phyloP scores from a whole-genome alignment of 305 asterid species.

The Rubia tinctorum region DNA sequence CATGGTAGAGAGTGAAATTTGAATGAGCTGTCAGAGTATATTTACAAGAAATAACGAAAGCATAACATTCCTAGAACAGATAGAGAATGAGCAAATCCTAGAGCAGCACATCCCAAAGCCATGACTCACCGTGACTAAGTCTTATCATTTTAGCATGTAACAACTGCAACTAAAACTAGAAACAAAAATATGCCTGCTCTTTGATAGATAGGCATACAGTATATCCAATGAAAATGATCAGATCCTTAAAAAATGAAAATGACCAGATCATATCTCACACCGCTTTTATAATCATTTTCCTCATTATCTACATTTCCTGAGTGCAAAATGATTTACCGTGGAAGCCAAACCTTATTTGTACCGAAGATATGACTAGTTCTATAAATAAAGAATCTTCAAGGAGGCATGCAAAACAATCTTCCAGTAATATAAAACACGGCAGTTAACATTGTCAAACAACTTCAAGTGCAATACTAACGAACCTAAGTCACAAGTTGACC shows the following conservation, averaged over 20 bases:
- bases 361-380: background rate
- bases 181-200: background rate
- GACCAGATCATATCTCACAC: background rate
- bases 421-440: constrained; percentile 9
- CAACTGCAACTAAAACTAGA: background rate
- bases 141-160: background rate
- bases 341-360: background rate
- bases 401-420: constrained; percentile 8
- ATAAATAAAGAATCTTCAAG: background rate
- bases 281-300: background rate
- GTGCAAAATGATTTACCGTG: background rate
- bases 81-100: background rate
- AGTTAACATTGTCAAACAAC: constrained; percentile 10
- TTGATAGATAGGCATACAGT: background rate
- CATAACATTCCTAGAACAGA: background rate
- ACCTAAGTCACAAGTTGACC: constrained; percentile 44
- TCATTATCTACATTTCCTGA: background rate
- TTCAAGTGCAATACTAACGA: constrained; percentile 22
- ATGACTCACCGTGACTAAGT: background rate
- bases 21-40: constrained; percentile 2
- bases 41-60: background rate
- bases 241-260: background rate
- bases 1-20: background rate
- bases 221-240: background rate
- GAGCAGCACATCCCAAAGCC: background rate